Evolutionary conservation across 2,329 filamentous ascomycete genomes (phyloP).

Genomic region (Lecanosticta acicola): DNA sequence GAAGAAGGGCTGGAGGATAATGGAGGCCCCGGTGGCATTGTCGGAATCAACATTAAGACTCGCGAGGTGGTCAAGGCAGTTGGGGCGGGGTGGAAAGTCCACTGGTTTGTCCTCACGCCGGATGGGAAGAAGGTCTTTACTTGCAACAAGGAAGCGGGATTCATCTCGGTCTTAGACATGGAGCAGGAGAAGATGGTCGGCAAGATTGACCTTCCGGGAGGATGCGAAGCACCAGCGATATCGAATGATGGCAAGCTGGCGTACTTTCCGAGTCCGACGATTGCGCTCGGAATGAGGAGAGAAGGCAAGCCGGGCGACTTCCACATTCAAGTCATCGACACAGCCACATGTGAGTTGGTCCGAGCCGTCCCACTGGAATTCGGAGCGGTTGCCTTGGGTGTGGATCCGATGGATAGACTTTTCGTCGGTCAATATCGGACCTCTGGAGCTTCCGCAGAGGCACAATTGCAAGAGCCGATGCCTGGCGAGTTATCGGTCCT

Average conservation of each 20-base stretch:
- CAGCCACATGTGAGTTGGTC: background rate
- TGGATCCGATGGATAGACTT: slow-evolving; percentile 1
- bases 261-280: slow-evolving; percentile 1
- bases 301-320: background rate
- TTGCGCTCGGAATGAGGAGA: slow-evolving; percentile 1
- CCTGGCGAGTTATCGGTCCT: background rate
- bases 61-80: slow-evolving; percentile 10
- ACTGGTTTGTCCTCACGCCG: slow-evolving; percentile 17
- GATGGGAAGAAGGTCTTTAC: slow-evolving; percentile 13
- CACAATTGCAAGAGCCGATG: background rate
- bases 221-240: background rate
- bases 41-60: slow-evolving; percentile 11
- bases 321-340: slow-evolving; percentile 3
- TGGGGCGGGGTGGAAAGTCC: slow-evolving; percentile 7
- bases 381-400: background rate
- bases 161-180: slow-evolving; percentile 2
- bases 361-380: slow-evolving; percentile 1
- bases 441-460: background rate
- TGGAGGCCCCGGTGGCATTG: slow-evolving; percentile 11
- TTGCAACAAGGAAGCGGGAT: slow-evolving; percentile 13
- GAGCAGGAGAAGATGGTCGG: slow-evolving; percentile 1
- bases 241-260: slow-evolving; percentile 1
- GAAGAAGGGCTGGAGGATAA: slow-evolving; percentile 6
- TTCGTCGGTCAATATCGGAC: slow-evolving; percentile 1
- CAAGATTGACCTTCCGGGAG: slow-evolving; percentile 1